phyloP scores from a whole-genome alignment of 2,329 filamentous ascomycete species.

The Neofusicoccum umdonicola region DNA sequence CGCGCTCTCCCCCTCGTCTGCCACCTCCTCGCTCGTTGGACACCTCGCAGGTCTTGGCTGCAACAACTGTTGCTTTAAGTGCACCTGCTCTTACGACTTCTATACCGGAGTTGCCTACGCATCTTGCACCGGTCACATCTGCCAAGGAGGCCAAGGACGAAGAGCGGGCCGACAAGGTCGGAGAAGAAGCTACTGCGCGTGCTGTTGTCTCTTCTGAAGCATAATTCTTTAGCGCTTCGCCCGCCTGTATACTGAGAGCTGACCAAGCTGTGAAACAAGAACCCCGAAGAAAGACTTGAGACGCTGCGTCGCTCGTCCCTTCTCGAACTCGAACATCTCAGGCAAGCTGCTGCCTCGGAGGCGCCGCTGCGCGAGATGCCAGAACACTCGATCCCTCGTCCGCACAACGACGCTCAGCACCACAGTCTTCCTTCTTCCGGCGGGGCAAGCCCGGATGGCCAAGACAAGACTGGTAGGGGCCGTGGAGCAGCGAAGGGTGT shows the following conservation, averaged over 20 bases:
- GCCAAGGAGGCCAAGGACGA: background rate
- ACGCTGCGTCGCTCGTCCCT: constrained; percentile 47
- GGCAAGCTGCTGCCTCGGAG: constrained; percentile 30
- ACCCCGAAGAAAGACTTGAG: constrained; percentile 47
- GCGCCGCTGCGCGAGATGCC: constrained; percentile 33
- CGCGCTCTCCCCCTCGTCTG: background rate
- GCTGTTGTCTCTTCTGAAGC: constrained; percentile 9
- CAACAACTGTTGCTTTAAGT: background rate
- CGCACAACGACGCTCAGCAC: constrained; percentile 17
- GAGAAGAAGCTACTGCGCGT: background rate
- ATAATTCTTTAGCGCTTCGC: background rate
- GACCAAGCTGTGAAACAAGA: constrained; percentile 36
- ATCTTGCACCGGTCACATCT: constrained; percentile 7
- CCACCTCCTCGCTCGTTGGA: background rate
- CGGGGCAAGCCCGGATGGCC: constrained; percentile 1
- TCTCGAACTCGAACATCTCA: constrained; percentile 41
- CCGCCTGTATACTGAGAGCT: constrained; percentile 23
- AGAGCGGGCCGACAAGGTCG: background rate
- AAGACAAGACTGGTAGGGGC: background rate
- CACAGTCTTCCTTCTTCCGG: constrained; percentile 17
- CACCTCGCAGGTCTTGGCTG: background rate
- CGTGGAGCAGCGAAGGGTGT: background rate
- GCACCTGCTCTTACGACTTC: background rate
- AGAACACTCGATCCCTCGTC: constrained; percentile 27
- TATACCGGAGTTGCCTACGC: background rate